Base-by-base conservation (phyloP, 2,329 filamentous ascomycete species). In the Ophiostoma novo-ulmi region DNA sequence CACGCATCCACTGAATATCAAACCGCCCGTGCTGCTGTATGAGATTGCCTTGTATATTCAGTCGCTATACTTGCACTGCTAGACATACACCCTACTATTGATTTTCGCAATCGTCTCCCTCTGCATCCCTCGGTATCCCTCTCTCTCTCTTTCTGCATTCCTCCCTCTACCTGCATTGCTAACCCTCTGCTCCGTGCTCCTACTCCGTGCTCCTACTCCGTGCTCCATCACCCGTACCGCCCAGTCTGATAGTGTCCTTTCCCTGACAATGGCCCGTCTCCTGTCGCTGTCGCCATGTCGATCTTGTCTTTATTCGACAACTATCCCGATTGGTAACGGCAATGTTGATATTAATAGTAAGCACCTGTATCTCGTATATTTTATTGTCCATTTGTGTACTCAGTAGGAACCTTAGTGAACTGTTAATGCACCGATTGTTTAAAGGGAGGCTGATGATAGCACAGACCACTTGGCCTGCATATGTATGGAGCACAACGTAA, bases 201-300 rank as follows among this genome's bases (percentile, higher is more conserved):
- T 58, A n/a, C 52, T 58, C n/a, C 11, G 22, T 61, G 22, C 58
- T 63, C 52, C 52, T 58, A n/a, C 52, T 58, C n/a, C 11, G 22
- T 61, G 22, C 58, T 63, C 26, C 58, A 11, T 13, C 58, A 55
- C 17, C 26, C 58, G 26, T 7, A 48, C 58, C 26, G 58, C 58
- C 26, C 55, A 31, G 52, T 58, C 52, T 11, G 20, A 22, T n/a
- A 26, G 55, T 35, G 3, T 31, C 13, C 26, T 13, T 61, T 63
- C 58, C 52, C 26, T 63, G 58, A 63, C 58, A 63, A 63, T 35
- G 14, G 58, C 58, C 58, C 58, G 58, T 63, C 58, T 63, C 58
- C 58, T 63, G 58, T 63, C 26, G 26, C 26, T 26, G 58, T 31
- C 52, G n/a, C 52, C 52, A 17, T 35, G 58, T 3, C 58, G 26